Evolutionary conservation across 2,329 filamentous ascomycete species (phyloP).

Genomic region (Aureobasidium sp.): DNA sequence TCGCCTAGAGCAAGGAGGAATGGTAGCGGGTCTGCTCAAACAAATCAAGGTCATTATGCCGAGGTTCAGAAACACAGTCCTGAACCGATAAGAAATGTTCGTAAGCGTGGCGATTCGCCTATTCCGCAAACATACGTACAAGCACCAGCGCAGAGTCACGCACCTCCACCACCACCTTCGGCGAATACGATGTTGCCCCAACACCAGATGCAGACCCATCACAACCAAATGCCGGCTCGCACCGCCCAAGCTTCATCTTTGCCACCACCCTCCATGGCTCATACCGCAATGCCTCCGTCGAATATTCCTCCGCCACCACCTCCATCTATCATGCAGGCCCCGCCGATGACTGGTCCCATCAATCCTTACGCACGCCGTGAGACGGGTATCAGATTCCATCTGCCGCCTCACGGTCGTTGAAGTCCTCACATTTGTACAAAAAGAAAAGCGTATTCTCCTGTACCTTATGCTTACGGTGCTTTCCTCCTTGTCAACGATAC

Average conservation of each 20-base stretch:
- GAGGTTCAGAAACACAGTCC: constrained; percentile 3
- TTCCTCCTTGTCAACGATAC: background rate
- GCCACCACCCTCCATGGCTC: background rate
- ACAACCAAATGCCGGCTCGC: background rate
- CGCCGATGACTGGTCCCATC: constrained; percentile 28
- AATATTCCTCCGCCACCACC: constrained; percentile 5
- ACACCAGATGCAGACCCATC: background rate
- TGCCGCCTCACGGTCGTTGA: constrained; percentile 8
- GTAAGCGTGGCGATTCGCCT: constrained; percentile 11
- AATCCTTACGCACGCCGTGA: constrained; percentile 26
- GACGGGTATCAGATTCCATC: background rate
- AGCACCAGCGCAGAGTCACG: background rate
- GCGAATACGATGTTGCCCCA: background rate
- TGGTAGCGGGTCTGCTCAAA: background rate
- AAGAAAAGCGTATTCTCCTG: background rate
- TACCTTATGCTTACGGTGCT: background rate
- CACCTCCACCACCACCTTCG: background rate
- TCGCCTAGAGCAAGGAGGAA: constrained; percentile 34
- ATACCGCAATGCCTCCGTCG: background rate
- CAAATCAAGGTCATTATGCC: background rate
- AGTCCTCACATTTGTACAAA: background rate
- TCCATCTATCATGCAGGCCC: constrained; percentile 26
- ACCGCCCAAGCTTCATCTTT: background rate
- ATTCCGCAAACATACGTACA: constrained; percentile 2
- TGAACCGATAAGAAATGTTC: constrained; percentile 15